Base-by-base conservation (phyloP, 768 basidiomycete genomes). In the Leucocoprinus sp. region DNA sequence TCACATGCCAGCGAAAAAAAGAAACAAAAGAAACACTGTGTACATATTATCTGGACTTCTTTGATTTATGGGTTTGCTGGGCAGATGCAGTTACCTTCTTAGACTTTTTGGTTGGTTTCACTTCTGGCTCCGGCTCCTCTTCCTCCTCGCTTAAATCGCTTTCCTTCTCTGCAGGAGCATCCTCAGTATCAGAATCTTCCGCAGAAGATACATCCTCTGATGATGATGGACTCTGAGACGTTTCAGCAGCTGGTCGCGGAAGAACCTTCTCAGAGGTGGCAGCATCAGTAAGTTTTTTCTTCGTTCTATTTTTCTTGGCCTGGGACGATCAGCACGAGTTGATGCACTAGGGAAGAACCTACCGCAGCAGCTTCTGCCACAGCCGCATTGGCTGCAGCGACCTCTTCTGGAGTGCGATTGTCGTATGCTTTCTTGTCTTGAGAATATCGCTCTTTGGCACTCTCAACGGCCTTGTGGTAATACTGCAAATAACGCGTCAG, bases 341-440 rank as follows among this genome's bases (percentile, higher is more conserved):
- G 27, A 34, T 33, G 21, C 8, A 45, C 14, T 31, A 21, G 49
- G 21, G 26, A 26, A 36, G 27, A 18, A 60, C 66, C 45, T 52
- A 71, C 69, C 28, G 64, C 63, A 44, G 55, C 50, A 14, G 64
- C 69, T 35, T 67, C 72, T 17, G 69, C 70, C 8, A 60, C 57
- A 21, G 72, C 66, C 33, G 65, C 67, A 33, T 69, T 70, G 22
- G 67, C 73, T 42, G 70, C 69, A 43, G 67, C 67, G 27, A 72
- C 64, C 49, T 75, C 69, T 43, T 71, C 71, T 9, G 67, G 68
- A 5, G 74, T 66, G 44, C 68, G 66, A 24, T 71, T 75, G 42
- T 83, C 81, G 57, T 86, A 87, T 6, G 73, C 75, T 33, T 69
- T 71, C 59, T 87, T 80, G 37, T 81, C 74, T 26, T 67, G 66